Percentiles rank a stretch among this genome's conserved stretches.
Conservation (phyloP, 2,329 filamentous ascomycete genomes). For the Emmonsiellopsis sp. region DNA sequence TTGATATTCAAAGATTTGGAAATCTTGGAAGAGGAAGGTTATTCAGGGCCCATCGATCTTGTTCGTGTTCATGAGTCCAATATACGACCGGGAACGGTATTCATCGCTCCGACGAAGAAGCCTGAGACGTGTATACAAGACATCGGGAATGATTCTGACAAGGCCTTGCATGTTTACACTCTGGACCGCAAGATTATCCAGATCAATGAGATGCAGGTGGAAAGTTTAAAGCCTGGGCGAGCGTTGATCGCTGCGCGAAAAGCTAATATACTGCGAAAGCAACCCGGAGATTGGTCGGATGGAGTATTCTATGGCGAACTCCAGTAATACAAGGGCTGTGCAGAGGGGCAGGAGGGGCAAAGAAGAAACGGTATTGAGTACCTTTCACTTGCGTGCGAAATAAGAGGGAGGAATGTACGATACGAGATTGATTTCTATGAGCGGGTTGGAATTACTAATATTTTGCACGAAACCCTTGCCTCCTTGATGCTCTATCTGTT, state of each 20-base stretch:
- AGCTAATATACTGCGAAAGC: slow-evolving; percentile 28
- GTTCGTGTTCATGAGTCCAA: too few relatives aligned
- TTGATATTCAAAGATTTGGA: slow-evolving; percentile 31
- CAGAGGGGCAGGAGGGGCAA: not conserved
- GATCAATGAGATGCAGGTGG: slow-evolving; percentile 32
- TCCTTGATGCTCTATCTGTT: too few relatives aligned
- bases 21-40: not conserved
- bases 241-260: slow-evolving; percentile 31
- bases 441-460: too few relatives aligned
- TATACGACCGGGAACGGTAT: too few relatives aligned
- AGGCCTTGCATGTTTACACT: slow-evolving; percentile 29
- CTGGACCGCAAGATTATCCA: slow-evolving; percentile 27
- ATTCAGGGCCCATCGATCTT: too few relatives aligned
- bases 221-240: slow-evolving; percentile 27
- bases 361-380: too few relatives aligned
- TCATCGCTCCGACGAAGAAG: too few relatives aligned
- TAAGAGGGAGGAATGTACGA: too few relatives aligned
- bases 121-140: too few relatives aligned
- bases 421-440: too few relatives aligned
- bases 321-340: not conserved
- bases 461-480: too few relatives aligned
- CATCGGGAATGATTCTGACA: not conserved
- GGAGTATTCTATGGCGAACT: slow-evolving; percentile 28
- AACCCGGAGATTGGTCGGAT: slow-evolving; percentile 17
- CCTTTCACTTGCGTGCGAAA: too few relatives aligned